Conservation (phyloP, 176 grass and related monocot species). For the Triticum aestivum region IWGSC_CS_RefSeq_v2.1 NC_057804.1:85330055-85330554, state of each 20-base stretch:
- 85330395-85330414: slow-evolving; percentile 97
- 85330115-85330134: slow-evolving; percentile 52
- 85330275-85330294: background rate
- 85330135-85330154: slow-evolving; percentile 88
- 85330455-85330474: slow-evolving; percentile 44
- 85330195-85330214: slow-evolving; percentile 42
- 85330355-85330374: slow-evolving; percentile 90
- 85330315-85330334: background rate
- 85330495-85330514: background rate
- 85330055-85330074: background rate
- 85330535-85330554: slow-evolving; percentile 95
- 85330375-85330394: slow-evolving; percentile 94
- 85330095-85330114: background rate
- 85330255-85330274: slow-evolving; percentile 44
- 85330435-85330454: slow-evolving; percentile 98
- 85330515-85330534: slow-evolving; percentile 63
- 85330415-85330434: slow-evolving; percentile 90
- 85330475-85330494: background rate
- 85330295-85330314: background rate
- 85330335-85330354: slow-evolving; percentile 48
- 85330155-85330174: slow-evolving; percentile 96
- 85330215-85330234: slow-evolving; percentile 92
- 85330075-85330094: background rate
- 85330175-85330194: slow-evolving; percentile 26
- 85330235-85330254: slow-evolving; percentile 88